Conservation (phyloP, 2,329 filamentous ascomycete species). For the Claviceps paspali region DNA sequence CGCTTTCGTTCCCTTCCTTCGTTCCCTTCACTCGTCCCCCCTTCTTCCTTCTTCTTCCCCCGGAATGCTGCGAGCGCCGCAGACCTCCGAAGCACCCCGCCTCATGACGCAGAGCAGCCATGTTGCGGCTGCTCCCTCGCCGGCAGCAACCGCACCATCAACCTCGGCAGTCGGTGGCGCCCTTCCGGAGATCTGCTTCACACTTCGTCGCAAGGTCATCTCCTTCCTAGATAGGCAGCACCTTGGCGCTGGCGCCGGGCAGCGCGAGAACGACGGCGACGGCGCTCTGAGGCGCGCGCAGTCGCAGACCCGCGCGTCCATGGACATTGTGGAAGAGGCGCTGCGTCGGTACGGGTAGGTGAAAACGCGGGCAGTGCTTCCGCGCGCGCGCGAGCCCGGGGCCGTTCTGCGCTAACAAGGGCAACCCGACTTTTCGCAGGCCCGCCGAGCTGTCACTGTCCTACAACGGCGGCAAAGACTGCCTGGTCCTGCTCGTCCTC, state of each 20-base stretch:
- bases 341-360: constrained; percentile 59
- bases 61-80: background rate
- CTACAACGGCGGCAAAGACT: constrained; percentile 98
- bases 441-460: constrained; percentile 71
- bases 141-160: constrained; percentile 2
- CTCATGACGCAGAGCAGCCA: constrained; percentile 6
- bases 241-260: constrained; percentile 35
- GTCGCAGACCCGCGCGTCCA: constrained; percentile 54
- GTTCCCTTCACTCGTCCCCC: too few species aligned
- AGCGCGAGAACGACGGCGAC: constrained; percentile 36
- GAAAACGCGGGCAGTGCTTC: too few species aligned
- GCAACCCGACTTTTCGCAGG: too few species aligned
- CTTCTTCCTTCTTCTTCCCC: background rate
- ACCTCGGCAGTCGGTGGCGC: background rate
- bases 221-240: constrained; percentile 47
- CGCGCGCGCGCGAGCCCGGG: too few species aligned
- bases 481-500: constrained; percentile 77
- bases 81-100: background rate
- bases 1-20: too few species aligned
- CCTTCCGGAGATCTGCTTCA: constrained; percentile 27
- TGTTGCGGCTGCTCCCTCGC: background rate
- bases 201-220: constrained; percentile 44
- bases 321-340: constrained; percentile 61
- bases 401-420: too few species aligned
- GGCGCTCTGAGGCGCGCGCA: constrained; percentile 51